Percentiles rank a stretch among this genome's conserved stretches.
Evolutionary conservation across 495 filamentous ascomycete genomes (phyloP).

Genomic region (Xanthoparmelia taractica): DNA sequence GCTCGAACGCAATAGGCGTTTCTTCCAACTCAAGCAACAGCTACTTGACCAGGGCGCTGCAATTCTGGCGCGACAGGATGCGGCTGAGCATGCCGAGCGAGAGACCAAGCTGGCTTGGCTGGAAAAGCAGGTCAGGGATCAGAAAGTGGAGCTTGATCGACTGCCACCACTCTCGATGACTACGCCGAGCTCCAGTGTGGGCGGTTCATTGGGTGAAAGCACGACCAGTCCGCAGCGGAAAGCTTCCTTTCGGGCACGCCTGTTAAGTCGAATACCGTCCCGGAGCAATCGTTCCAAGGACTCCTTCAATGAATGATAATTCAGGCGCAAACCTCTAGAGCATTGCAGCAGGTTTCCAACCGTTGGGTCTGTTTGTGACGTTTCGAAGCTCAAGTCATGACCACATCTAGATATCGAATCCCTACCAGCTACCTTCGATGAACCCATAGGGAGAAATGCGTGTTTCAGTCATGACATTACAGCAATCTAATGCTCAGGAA

Average conservation of each 20-base stretch:
- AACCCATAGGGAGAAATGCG: neutral
- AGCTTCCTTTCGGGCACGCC: neutral
- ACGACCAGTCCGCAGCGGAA: neutral
- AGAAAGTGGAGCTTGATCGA: neutral
- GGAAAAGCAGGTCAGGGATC: conserved; percentile 3
- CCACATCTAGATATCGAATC: neutral
- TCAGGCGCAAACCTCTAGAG: neutral
- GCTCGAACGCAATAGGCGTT: conserved; percentile 1
- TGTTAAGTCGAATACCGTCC: neutral
- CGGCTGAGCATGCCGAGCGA: neutral
- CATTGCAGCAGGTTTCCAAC: neutral
- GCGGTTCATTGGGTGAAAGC: neutral
- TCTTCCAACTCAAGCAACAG: conserved; percentile 9
- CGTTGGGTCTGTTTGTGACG: neutral
- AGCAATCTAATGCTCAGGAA: neutral
- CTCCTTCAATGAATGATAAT: neutral
- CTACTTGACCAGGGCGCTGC: neutral
- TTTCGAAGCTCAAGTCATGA: neutral
- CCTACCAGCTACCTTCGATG: neutral
- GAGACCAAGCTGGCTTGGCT: neutral
- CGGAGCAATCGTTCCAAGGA: conserved; percentile 2
- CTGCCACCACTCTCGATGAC: neutral
- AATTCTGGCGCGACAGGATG: neutral
- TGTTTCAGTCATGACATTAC: neutral
- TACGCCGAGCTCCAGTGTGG: neutral